These are phyloP conservation scores for Paramecium pentaurelia DNA, from an alignment of 73 alveolate species.

Conservation along the genomic window DNA sequence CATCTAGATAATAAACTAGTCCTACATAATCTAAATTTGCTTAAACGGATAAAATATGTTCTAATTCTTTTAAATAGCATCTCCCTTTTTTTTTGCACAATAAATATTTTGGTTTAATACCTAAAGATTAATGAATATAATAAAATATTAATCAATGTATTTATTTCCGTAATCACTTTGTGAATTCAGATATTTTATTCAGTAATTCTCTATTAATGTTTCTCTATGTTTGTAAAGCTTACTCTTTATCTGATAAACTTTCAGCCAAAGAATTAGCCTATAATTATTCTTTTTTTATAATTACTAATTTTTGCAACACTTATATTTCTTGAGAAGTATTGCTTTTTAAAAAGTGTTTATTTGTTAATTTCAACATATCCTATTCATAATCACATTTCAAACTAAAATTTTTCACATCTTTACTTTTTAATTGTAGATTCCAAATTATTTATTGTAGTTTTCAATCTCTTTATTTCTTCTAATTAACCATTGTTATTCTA, in stretches of 20 bases:
- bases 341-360: constrained; percentile 4
- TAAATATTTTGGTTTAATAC: not conserved
- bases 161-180: not conserved
- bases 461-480: constrained; percentile 38
- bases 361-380: constrained; percentile 11
- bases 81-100: not conserved
- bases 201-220: constrained; percentile 51
- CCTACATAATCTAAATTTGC: not conserved
- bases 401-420: not conserved
- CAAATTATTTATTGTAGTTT: constrained; percentile 5
- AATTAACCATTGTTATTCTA: not conserved
- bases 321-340: constrained; percentile 9
- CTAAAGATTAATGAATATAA: not conserved
- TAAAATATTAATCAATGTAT: not conserved
- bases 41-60: not conserved
- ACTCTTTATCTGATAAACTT: constrained; percentile 48
- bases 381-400: not conserved
- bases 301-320: constrained; percentile 52
- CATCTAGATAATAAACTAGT: not conserved
- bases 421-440: constrained; percentile 52
- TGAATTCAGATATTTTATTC: not conserved
- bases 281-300: not conserved
- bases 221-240: constrained; percentile 48
- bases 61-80: not conserved
- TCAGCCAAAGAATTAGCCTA: constrained; percentile 62